phyloP scores from a whole-genome alignment of 192 early-diverging fungal species.

The Chytriomyces sp. region DNA sequence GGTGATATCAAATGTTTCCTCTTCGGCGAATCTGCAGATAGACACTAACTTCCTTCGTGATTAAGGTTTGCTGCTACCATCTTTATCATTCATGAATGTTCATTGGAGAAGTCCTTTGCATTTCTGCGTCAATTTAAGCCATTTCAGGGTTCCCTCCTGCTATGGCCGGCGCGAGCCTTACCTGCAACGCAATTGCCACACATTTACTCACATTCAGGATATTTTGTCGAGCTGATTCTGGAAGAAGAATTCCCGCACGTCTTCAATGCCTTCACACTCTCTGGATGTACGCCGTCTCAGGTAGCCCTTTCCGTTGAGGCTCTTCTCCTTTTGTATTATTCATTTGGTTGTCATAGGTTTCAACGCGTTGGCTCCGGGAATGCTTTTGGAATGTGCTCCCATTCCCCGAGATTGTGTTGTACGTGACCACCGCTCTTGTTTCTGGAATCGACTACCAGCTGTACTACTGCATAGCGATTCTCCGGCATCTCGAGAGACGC shows the following conservation, averaged over 20 bases:
- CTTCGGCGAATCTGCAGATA: background rate
- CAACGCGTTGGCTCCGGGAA: constrained; percentile 54
- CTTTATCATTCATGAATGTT: constrained; percentile 36
- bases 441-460: constrained; percentile 52
- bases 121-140: constrained; percentile 22
- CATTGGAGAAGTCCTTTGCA: background rate
- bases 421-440: constrained; percentile 29
- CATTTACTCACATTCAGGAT: constrained; percentile 41
- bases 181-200: constrained; percentile 24
- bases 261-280: constrained; percentile 51
- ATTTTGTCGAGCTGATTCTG: constrained; percentile 47
- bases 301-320: constrained; percentile 17
- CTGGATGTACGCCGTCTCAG: constrained; percentile 56
- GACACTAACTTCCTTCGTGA: constrained; percentile 33
- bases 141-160: constrained; percentile 31
- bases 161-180: constrained; percentile 33
- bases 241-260: constrained; percentile 46
- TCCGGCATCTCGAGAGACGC: constrained; percentile 33
- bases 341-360: constrained; percentile 22
- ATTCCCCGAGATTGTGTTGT: constrained; percentile 44
- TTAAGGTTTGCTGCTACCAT: constrained; percentile 53
- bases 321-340: background rate
- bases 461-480: constrained; percentile 52
- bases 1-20: background rate
- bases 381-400: constrained; percentile 53